Conservation (phyloP, 352 stramenopile genomes). For the Globisporangium solare region DNA sequence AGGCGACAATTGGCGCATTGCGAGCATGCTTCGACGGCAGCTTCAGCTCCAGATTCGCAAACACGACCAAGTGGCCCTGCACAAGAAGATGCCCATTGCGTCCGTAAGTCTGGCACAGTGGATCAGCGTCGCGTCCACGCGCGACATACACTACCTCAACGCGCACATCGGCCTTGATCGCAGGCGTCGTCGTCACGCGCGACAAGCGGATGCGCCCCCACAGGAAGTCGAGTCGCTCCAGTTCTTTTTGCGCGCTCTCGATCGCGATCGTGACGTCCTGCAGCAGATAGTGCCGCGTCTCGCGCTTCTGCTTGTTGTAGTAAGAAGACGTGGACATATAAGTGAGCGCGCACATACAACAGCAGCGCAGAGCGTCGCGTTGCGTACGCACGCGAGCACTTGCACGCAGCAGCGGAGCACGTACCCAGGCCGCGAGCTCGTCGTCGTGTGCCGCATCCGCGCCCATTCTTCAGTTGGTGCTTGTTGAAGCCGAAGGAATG, state of each 20-base stretch:
- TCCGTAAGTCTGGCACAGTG: not conserved
- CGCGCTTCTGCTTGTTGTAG: slow-evolving; percentile 36
- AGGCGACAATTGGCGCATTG: slow-evolving; percentile 38
- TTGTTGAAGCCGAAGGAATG: slow-evolving; percentile 2
- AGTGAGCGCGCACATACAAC: not conserved
- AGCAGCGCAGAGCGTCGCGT: too few species aligned
- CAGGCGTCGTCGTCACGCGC: slow-evolving; percentile 29
- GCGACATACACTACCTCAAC: slow-evolving; percentile 31
- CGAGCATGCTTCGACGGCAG: slow-evolving; percentile 44
- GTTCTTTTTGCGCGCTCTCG: slow-evolving; percentile 47
- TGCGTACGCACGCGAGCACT: not conserved
- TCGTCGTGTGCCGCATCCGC: slow-evolving; percentile 17
- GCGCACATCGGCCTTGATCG: slow-evolving; percentile 65
- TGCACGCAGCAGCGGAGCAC: not conserved
- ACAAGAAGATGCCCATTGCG: slow-evolving; percentile 1
- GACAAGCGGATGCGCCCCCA: slow-evolving; percentile 76
- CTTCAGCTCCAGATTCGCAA: slow-evolving; percentile 67
- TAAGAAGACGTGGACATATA: slow-evolving; percentile 7
- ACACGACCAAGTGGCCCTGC: slow-evolving; percentile 72
- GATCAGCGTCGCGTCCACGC: too few species aligned
- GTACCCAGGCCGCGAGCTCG: slow-evolving; percentile 47
- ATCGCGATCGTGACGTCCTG: slow-evolving; percentile 51
- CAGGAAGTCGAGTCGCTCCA: slow-evolving; percentile 80
- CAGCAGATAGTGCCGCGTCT: slow-evolving; percentile 54
- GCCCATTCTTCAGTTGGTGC: not conserved